Percentiles rank a stretch among this genome's conserved stretches.
Conservation (phyloP, 805 yeast genomes). For the Wickerhamomyces subpelliculosus region DNA sequence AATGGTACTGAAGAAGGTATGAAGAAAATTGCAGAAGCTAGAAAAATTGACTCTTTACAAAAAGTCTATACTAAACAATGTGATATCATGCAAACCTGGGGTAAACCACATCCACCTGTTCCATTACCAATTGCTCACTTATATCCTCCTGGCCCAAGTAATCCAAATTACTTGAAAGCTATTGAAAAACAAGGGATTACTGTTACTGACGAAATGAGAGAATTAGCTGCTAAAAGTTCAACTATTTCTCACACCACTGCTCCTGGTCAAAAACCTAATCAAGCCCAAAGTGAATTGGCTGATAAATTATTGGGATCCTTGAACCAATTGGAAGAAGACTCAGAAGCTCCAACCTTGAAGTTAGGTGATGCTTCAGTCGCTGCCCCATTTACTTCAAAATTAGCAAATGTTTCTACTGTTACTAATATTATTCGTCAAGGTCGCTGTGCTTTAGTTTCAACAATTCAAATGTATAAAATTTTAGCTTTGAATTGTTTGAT, state of each 20-base stretch:
- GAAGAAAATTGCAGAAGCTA: slow-evolving; percentile 80
- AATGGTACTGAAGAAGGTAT: slow-evolving; percentile 95
- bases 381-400: slow-evolving; percentile 95
- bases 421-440: slow-evolving; percentile 95
- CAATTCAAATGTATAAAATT: slow-evolving; percentile 98
- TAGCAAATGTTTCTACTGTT: slow-evolving; percentile 87
- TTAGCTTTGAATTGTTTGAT: slow-evolving; percentile 94
- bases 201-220: slow-evolving; percentile 67
- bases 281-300: slow-evolving; percentile 42
- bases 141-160: slow-evolving; percentile 91
- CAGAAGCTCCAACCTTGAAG: slow-evolving; percentile 87
- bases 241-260: slow-evolving; percentile 31
- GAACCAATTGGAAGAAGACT: slow-evolving; percentile 52
- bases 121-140: slow-evolving; percentile 87
- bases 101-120: slow-evolving; percentile 73
- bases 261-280: slow-evolving; percentile 23
- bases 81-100: slow-evolving; percentile 74
- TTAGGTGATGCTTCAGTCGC: slow-evolving; percentile 99
- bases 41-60: slow-evolving; percentile 55
- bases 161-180: slow-evolving; percentile 83
- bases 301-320: slow-evolving; percentile 55
- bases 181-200: slow-evolving; percentile 77
- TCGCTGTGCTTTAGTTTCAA: slow-evolving; percentile 93
- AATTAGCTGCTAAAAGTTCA: slow-evolving; percentile 45
- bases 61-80: slow-evolving; percentile 80